Base-by-base conservation (phyloP, 2,329 filamentous ascomycete species). In the Venturia aucupariae region DNA sequence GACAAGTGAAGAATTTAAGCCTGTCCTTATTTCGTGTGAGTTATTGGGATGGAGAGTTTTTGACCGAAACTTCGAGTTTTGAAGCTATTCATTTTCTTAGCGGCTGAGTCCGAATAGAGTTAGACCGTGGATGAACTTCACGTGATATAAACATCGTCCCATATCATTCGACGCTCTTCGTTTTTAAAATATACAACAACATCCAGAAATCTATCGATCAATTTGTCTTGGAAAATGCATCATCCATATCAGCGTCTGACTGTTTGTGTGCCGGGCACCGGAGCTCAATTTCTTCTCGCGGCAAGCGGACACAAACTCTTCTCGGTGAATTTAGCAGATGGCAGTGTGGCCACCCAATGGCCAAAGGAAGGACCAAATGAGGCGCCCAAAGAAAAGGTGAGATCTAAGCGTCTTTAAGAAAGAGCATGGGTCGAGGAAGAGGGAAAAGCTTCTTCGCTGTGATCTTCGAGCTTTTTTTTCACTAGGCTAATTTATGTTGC, bases 1-100 rank as follows among this genome's bases (percentile, higher is more conserved):
- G 46, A 57, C 27, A 57, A 32, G 89, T 86, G 95, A 92, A 92
- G 90, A 96, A 80, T 96, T 96, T 96, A 92, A 96, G 92, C 92
- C 88, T 62, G 59, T 68, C 62, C 48, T 39, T 24, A 24, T 46
- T 46, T 46, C 44, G 30, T 38, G n/a, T 27, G 27, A 15, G 24
- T 15, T 39, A 2, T 15, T 24, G 13, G 13, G 46, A 17, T 5
- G 6, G 1, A 4, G 1, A 22, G 22, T 11, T 27, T 44, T 4
- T 1, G 22, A 22, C 17, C 11, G 46, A 51, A 15, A 15, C 2
- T 5, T 27, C n/a, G 42, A 51, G 13, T 51, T 51, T 51, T 27
- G 46, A 17, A 51, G 46, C 46, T 51, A 22, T 11, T 11, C 15
- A 51, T 51, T 51, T 51, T 51, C 22, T 51, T 51, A 51, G 46